A percentile compares a stretch with the other conserved stretches of the same genome.
Evolutionary conservation across 139 green algal genomes (phyloP).

Genomic region (Tetradesmus lagerheimii): DNA sequence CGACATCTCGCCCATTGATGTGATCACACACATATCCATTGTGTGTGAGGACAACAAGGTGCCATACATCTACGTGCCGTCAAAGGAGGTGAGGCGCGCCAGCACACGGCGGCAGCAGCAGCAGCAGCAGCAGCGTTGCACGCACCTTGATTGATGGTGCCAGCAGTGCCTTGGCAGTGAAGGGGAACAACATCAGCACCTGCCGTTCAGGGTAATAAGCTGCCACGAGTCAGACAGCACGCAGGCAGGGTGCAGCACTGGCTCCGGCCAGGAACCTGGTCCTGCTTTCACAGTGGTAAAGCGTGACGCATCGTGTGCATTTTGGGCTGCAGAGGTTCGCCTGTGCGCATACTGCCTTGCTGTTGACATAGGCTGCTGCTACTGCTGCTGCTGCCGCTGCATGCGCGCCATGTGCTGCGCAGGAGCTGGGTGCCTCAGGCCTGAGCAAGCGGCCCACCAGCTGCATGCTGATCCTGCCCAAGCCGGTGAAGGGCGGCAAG

Average conservation of each 20-base stretch:
- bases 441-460: slow-evolving; percentile 97
- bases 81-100: slow-evolving; percentile 83
- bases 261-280: too few relatives aligned
- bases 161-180: background rate
- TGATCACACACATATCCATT: slow-evolving; percentile 97
- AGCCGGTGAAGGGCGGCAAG: slow-evolving; percentile 72
- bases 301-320: too few relatives aligned
- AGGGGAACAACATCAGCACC: too few relatives aligned
- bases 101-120: background rate
- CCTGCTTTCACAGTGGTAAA: too few relatives aligned
- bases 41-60: slow-evolving; percentile 96
- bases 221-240: too few relatives aligned
- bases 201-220: too few relatives aligned
- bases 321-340: too few relatives aligned
- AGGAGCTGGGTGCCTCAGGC: slow-evolving; percentile 94
- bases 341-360: too few relatives aligned
- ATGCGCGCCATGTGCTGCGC: slow-evolving; percentile 30
- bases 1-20: slow-evolving; percentile 98
- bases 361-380: background rate
- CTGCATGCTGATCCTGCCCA: slow-evolving; percentile 96
- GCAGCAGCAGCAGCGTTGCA: background rate
- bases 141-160: background rate
- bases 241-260: too few relatives aligned
- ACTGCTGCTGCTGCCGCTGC: background rate
- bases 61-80: slow-evolving; percentile 97